Base-by-base conservation (phyloP, 345 rosid species). In the Lenwebbia sp. region DNA sequence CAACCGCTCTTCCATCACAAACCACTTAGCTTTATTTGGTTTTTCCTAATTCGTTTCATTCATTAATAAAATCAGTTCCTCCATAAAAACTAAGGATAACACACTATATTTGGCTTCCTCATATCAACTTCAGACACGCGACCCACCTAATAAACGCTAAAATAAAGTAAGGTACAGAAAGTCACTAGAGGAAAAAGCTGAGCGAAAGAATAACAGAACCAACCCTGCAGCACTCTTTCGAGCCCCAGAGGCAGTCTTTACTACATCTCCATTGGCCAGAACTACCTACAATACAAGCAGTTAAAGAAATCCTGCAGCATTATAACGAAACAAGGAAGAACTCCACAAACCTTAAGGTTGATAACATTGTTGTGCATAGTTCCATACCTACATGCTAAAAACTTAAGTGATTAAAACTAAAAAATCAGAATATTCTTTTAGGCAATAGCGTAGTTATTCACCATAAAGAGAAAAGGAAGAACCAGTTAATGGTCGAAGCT, bases 181-280 rank as follows among this genome's bases (percentile, higher is more conserved):
- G 26, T 19, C 12, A 13, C 26, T 70, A 17, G 23, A 84, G 51
- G 85, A 54, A 58, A 84, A 40, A n/a, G 76, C 74, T 12, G 52
- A 26, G 49, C 13, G 25, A 88, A 86, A 88, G 41, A 86, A 51
- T 51, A 21, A 88, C n/a, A 54, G 86, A 88, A 88, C 95, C 87
- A 58, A 97, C 98, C 98, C 99, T 54, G 99, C 98, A 90, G 98
- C 92, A 92, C 99, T 96, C 90, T 97, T 97, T 90, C 98, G 93
- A 87, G 98, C 99, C 88, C 98, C 96, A 74, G 99, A 97, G 89
- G 98, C 98, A 88, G 99, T 96, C 94, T 96, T 97, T 62, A 97
- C 96, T 86, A 97, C 89, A 91, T 93, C 95, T 89, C 99, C 99
- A 91, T 93, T 91, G 62, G 97, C 93, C 92, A 95, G 98, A 90